Conservation (phyloP, 2,329 filamentous ascomycete species). For the Penicillium sp. region DNA sequence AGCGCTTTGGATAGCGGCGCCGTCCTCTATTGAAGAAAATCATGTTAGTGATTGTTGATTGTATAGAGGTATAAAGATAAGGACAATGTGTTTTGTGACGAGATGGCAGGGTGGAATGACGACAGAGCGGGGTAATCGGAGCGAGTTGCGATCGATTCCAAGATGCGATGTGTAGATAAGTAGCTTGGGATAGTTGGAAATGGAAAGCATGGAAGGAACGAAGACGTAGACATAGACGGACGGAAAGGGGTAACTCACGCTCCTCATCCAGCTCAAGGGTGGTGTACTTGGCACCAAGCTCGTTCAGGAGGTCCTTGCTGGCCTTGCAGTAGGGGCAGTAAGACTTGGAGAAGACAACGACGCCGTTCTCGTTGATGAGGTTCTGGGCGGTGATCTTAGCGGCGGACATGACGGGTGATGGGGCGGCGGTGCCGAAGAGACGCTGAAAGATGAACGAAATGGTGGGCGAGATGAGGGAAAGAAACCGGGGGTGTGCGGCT, state of each 20-base stretch:
- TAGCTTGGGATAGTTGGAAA: not conserved
- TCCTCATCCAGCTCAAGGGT: constrained; percentile 82
- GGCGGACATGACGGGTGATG: constrained; percentile 71
- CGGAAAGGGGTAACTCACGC: constrained; percentile 56
- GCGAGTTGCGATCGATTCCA: not conserved
- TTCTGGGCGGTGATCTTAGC: constrained; percentile 79
- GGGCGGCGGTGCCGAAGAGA: constrained; percentile 65
- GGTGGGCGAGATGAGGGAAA: constrained; percentile 48
- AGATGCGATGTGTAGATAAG: not conserved
- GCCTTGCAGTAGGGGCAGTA: constrained; percentile 92
- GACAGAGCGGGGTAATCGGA: not conserved
- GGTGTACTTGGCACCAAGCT: constrained; percentile 70
- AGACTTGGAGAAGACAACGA: constrained; percentile 95
- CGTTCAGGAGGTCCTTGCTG: constrained; percentile 73
- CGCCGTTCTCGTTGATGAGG: constrained; percentile 86
- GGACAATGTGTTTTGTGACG: not conserved
- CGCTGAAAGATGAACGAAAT: constrained; percentile 70
- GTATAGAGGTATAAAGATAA: no score
- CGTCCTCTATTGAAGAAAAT: constrained; percentile 65
- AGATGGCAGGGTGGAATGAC: not conserved
- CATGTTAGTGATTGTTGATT: not conserved
- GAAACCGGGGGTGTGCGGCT: constrained; percentile 10
- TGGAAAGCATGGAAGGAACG: not conserved
- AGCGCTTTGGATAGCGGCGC: constrained; percentile 77
- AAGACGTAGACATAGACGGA: not conserved